Evolutionary conservation across 2,329 filamentous ascomycete genomes (phyloP).

Genomic region (Hirsutella minnesotensis): DNA sequence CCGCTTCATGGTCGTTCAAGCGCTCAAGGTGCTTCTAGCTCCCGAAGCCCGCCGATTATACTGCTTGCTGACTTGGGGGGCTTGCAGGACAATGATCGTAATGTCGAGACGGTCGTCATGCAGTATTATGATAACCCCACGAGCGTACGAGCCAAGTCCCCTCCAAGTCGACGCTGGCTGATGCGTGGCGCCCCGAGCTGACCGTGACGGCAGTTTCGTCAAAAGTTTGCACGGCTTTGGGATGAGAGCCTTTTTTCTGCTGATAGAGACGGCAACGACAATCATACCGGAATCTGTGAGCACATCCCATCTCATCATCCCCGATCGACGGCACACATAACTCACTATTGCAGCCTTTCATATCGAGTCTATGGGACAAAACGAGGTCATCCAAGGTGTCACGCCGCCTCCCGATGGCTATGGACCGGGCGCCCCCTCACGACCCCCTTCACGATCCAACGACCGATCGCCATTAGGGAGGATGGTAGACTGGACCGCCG

Average conservation of each 20-base stretch:
- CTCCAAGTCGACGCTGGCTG: background rate
- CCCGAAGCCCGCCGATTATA: background rate
- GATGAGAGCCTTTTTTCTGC: constrained; percentile 41
- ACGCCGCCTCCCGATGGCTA: constrained; percentile 28
- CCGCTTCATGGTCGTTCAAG: constrained; percentile 25
- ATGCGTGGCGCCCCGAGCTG: background rate
- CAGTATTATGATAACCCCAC: constrained; percentile 39
- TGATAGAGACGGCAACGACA: constrained; percentile 36
- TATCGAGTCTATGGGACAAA: constrained; percentile 39
- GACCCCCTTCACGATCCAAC: constrained; percentile 50
- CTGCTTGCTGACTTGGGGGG: constrained; percentile 1
- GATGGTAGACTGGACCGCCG: constrained; percentile 33
- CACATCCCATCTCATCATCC: background rate
- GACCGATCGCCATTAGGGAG: constrained; percentile 44
- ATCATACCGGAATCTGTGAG: constrained; percentile 33
- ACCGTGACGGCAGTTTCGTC: constrained; percentile 25
- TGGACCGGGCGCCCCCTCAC: constrained; percentile 37
- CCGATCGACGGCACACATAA: background rate
- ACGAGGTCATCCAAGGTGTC: constrained; percentile 29
- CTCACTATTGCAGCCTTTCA: constrained; percentile 35
- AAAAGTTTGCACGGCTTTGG: constrained; percentile 37
- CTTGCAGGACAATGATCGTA: constrained; percentile 28
- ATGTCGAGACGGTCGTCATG: constrained; percentile 34
- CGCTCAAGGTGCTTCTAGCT: constrained; percentile 25
- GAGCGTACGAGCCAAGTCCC: constrained; percentile 13